Evolutionary conservation across 805 yeast species (phyloP), one percentile per base, ranked within the genome.

Genomic region (Zygosaccharomyces pseudorouxii): DNA sequence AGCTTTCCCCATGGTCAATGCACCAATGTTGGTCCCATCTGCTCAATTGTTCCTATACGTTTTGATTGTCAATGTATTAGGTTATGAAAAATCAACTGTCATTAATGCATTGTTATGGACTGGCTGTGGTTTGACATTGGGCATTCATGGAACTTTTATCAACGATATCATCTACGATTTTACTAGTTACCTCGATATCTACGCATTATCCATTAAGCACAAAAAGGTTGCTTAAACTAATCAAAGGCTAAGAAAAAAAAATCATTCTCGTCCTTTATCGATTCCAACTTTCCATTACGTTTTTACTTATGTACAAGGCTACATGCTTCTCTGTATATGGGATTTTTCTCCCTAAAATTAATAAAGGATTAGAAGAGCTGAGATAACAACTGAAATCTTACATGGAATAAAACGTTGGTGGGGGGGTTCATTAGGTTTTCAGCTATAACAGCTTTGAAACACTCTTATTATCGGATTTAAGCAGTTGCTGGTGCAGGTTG

Each of bases 131-230:
- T 52, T 86, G 48, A 75, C 89, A 51, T 61, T 80, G 53, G 85
- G 86, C 23, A 70, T 88, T 59, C 87, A 85, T 73, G 72, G 78
- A 28, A 74, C 82, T 70, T 84, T 88, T 59, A 81, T 92, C 42
- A 74, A 82, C 40, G 93, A 87, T 55, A 82, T 87, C 58, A 82
- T 92, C 58, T 79, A 81, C 67, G 89, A 82, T 54, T 86, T 89
- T 58, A 88, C 96, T 10, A 70, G 76, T 3, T 89, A 79, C 62
- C 73, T 92, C 58, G 97, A 89, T 63, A 89, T 92, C 55, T 85
- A 82, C 68, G 93, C 96, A 5, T 77, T 90, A 58, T 76, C 84
- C 33, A 88, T 89, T 62, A 89, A 90, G 65, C 88, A 86, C 63
- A 86, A 84, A 59, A 83, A 80, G 63, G 77, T 71, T 28, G 69